phyloP scores from a whole-genome alignment of 371 early-diverging fungal genomes.

The Syncephalastrum racemosum region DNA sequence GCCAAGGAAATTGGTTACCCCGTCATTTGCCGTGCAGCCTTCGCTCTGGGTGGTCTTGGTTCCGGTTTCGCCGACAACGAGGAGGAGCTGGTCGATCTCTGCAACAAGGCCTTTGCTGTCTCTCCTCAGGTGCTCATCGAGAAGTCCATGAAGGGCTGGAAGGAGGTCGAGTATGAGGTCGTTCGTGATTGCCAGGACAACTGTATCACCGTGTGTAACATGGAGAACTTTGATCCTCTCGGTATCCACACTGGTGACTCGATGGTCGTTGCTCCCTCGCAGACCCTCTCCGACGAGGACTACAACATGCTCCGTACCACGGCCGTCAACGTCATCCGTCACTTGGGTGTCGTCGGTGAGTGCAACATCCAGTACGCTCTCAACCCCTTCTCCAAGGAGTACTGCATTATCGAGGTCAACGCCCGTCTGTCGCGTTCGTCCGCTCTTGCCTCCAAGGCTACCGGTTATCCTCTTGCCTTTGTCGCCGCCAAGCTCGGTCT shows the following conservation, averaged over 20 bases:
- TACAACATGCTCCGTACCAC: conserved; percentile 93
- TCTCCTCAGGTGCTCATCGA: conserved; percentile 92
- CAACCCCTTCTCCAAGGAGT: conserved; percentile 84
- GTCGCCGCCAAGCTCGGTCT: conserved; percentile 94
- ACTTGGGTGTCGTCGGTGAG: conserved; percentile 96
- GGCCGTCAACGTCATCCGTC: conserved; percentile 91
- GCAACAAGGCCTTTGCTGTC: conserved; percentile 76
- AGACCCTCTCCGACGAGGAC: conserved; percentile 91
- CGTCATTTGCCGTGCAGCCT: conserved; percentile 92
- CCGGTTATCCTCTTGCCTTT: conserved; percentile 94
- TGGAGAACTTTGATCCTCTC: conserved; percentile 98
- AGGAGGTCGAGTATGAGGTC: conserved; percentile 98
- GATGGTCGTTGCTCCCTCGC: conserved; percentile 94
- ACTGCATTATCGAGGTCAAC: conserved; percentile 94
- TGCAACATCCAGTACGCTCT: conserved; percentile 96
- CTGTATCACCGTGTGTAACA: conserved; percentile 97
- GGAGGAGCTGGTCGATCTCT: conserved; percentile 69
- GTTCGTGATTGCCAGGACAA: conserved; percentile 93
- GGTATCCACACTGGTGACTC: conserved; percentile 97
- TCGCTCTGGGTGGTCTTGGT: conserved; percentile 93
- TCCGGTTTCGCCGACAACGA: conserved; percentile 91
- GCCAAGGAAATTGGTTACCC: conserved; percentile 87
- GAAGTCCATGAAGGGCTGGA: conserved; percentile 96
- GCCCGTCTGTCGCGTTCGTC: conserved; percentile 86
- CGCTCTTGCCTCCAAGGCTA: conserved; percentile 94